Percentiles rank a stretch among this genome's conserved stretches.
These are phyloP conservation scores for Hordeum pubiflorum DNA, from an alignment of 202 grass and related monocot genomes.

Conservation along the genomic window DNA sequence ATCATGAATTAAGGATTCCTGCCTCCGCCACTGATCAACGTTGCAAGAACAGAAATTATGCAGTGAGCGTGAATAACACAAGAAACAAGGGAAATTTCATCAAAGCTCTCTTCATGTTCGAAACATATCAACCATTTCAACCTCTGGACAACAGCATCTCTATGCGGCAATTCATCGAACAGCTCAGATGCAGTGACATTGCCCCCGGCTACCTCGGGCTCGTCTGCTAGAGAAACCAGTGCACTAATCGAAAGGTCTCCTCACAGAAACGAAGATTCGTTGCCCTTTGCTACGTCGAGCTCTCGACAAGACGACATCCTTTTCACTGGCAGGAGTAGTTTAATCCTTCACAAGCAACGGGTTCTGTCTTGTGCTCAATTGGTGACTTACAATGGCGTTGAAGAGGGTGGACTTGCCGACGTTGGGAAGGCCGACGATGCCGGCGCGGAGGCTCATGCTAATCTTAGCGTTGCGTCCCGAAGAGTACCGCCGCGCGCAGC, in stretches of 20 bases:
- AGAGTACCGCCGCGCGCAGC: constrained; percentile 29
- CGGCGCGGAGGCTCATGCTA: constrained; percentile 90
- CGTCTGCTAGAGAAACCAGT: background rate
- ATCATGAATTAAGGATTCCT: too few relatives aligned
- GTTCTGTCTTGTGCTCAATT: background rate
- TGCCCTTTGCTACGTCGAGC: background rate
- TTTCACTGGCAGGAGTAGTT: background rate
- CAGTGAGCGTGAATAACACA: background rate
- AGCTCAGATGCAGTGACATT: background rate
- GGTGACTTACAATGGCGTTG: constrained; percentile 77
- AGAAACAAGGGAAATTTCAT: background rate
- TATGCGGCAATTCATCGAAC: constrained; percentile 38
- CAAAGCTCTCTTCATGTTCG: background rate
- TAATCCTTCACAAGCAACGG: background rate
- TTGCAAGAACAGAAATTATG: background rate
- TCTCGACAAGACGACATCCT: background rate
- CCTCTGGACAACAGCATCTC: background rate
- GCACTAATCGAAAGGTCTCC: background rate
- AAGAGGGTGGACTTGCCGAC: constrained; percentile 98
- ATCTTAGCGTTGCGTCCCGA: constrained; percentile 53
- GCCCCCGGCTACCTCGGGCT: background rate
- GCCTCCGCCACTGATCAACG: too few relatives aligned
- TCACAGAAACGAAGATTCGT: background rate
- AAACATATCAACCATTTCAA: background rate
- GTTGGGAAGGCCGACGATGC: constrained; percentile 88